Evolutionary conservation across 1,139 yeast genomes (phyloP), one percentile per base, ranked within the genome.

Genomic region (Hyphopichia wangnamkhiaoensis): DNA sequence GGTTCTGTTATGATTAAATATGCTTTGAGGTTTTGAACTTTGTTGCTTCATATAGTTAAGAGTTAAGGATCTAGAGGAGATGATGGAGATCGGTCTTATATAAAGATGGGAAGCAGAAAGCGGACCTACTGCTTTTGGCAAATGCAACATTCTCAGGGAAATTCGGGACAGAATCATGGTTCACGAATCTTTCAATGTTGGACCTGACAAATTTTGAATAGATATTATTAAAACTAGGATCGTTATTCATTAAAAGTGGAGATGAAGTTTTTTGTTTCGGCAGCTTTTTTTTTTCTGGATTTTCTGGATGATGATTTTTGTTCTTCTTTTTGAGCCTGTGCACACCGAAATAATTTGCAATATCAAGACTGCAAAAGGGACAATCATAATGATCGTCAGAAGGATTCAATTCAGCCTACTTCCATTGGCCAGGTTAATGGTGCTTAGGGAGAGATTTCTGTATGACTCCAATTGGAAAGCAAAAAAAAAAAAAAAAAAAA

Each of bases 31-130:
- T 5, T 4, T 19, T 20, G 34, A 19, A 14, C 14, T 31, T 8
- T 12, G 19, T 20, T 23, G 14, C 8, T 3, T n/a, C 15, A 14
- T 21, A 5, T 27, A 13, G 15, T 32, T 32, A 9, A 14, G 7
- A 6, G 23, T 13, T 14, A 33, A 16, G 18, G 35, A 32, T 25
- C 35, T 33, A 5, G 30, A 7, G 3, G 35, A 25, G 5, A 33
- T n/a, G 4, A 25, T 5, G 4, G 28, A 21, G 16, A 33, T 9
- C 9, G 35, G 35, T 10, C 13, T 33, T 7, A 33, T 5, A n/a
- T 17, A n/a, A n/a, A n/a, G n/a, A n/a, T n/a, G n/a, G n/a, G n/a
- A 21, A 7, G 24, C 24, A 21, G 24, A 21, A 21, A 21, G 10
- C 7, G 9, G 24, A 21, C 10, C 24, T n/a, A n/a, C n/a, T n/a